Evolutionary conservation across 2,329 filamentous ascomycete species (phyloP), one percentile per base, ranked within the genome.

Genomic region (Colletotrichum scovillei): DNA sequence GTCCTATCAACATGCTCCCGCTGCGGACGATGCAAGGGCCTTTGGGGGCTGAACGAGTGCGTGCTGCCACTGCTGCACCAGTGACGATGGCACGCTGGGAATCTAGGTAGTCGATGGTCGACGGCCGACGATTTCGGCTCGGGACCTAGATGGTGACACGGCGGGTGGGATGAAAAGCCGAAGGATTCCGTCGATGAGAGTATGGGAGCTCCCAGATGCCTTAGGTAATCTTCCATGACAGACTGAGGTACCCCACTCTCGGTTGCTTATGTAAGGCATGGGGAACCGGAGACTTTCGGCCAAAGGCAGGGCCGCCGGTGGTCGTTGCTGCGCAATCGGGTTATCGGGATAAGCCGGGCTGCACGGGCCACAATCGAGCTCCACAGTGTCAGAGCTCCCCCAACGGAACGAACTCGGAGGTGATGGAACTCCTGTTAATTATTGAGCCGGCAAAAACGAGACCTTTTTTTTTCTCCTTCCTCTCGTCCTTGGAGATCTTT

Each of bases 331-430:
- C 55, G 55, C 46, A 57, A 38, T 52, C 59, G 67, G 60, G 38
- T 52, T 55, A 62, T 71, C 69, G 69, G 69, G 57, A 71, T 67
- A 70, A 70, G 68, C 68, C 68, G 68, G 68, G 68, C 38, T 59
- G 68, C 68, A 67, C 68, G 22, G 68, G 22, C 59, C 69, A 60
- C 32, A 0, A 2, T 4, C 11, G 19, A 26, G 63, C 68, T 60
- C 63, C 68, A 72, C 64, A 49, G 35, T 52, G 28, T 57, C 49
- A 67, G 68, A 70, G 63, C 68, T 58, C 42, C 63, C 68, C 68
- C 67, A 60, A 70, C 68, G 69, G 64, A 72, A 65, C 57, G 35
- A 68, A 52, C 52, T 70, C 68, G 68, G 68, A 66, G 49, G 26
- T 19, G 42, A 56, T 56, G 42, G 63, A 56, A 64, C 26, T 30